A percentile compares a stretch with the other conserved stretches of the same genome.
phyloP scores from a whole-genome alignment of 1,139 yeast genomes.

The Saccharomyces hybrid region DNA sequence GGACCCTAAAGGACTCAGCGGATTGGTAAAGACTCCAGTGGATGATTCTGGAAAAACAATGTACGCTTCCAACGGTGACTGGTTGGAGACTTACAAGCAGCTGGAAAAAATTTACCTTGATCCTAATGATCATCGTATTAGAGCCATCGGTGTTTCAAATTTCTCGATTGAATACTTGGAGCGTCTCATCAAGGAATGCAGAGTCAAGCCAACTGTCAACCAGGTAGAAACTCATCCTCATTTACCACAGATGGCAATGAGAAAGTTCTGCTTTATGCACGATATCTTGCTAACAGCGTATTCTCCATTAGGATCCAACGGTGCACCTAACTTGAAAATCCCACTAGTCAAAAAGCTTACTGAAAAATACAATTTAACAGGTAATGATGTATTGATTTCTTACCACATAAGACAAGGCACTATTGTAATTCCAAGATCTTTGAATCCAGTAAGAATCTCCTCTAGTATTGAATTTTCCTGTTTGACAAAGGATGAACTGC shows the following conservation, averaged over 20 bases:
- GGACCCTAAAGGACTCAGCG: constrained; percentile 32
- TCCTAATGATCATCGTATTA: constrained; percentile 35
- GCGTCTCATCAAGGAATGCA: constrained; percentile 40
- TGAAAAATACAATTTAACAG: constrained; percentile 37
- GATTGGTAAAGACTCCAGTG: constrained; percentile 19
- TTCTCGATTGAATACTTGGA: constrained; percentile 42
- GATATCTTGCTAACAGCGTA: constrained; percentile 48
- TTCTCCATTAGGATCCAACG: constrained; percentile 52
- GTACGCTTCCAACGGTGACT: constrained; percentile 40
- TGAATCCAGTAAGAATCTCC: constrained; percentile 33
- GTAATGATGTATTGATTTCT: constrained; percentile 44
- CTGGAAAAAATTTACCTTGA: constrained; percentile 40
- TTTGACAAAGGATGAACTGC: constrained; percentile 40
- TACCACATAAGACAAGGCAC: constrained; percentile 49
- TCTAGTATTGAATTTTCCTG: constrained; percentile 33
- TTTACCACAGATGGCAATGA: constrained; percentile 46
- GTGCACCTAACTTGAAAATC: constrained; percentile 46
- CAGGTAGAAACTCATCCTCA: constrained; percentile 58
- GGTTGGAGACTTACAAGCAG: constrained; percentile 41
- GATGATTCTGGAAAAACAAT: constrained; percentile 36
- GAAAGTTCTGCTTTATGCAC: constrained; percentile 38
- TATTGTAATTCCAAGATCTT: constrained; percentile 49
- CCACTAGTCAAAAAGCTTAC: constrained; percentile 39
- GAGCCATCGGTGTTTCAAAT: constrained; percentile 58
- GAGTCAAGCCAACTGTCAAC: constrained; percentile 43